phyloP scores from a whole-genome alignment of 2,329 filamentous ascomycete genomes.

The Xylariaceae sp. region DNA sequence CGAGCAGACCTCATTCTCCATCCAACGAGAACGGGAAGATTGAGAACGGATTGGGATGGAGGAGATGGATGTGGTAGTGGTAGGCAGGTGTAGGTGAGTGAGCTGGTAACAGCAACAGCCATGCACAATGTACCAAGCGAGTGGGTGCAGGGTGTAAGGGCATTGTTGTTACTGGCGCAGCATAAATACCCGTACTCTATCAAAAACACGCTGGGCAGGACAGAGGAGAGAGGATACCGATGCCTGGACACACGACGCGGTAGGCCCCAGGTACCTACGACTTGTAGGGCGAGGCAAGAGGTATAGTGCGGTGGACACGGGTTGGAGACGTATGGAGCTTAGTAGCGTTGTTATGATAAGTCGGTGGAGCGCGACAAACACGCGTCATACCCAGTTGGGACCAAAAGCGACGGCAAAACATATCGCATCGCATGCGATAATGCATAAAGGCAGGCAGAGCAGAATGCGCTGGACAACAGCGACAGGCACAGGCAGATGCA shows the following conservation, averaged over 20 bases:
- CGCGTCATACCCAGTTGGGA: conserved; percentile 15
- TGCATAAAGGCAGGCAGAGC: background rate
- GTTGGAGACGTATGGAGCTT: conserved; percentile 7
- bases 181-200: background rate
- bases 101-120: background rate
- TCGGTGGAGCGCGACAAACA: conserved; percentile 15
- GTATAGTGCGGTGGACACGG: conserved; percentile 10
- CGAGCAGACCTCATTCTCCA: background rate
- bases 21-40: background rate
- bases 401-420: background rate
- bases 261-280: background rate
- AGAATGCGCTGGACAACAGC: background rate
- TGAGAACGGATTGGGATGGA: background rate
- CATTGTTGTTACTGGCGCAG: background rate
- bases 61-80: background rate
- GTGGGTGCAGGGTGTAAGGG: background rate
- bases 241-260: conserved; percentile 11
- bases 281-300: conserved; percentile 3
- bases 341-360: conserved; percentile 13
- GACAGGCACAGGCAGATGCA: background rate
- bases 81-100: background rate
- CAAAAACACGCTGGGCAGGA: background rate
- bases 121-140: conserved; percentile 2
- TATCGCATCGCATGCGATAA: background rate
- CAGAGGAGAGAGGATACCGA: background rate